Percentiles rank a stretch among this genome's conserved stretches.
Evolutionary conservation across 768 basidiomycete genomes (phyloP).

Genomic region (Pisolithus marmoratus): DNA sequence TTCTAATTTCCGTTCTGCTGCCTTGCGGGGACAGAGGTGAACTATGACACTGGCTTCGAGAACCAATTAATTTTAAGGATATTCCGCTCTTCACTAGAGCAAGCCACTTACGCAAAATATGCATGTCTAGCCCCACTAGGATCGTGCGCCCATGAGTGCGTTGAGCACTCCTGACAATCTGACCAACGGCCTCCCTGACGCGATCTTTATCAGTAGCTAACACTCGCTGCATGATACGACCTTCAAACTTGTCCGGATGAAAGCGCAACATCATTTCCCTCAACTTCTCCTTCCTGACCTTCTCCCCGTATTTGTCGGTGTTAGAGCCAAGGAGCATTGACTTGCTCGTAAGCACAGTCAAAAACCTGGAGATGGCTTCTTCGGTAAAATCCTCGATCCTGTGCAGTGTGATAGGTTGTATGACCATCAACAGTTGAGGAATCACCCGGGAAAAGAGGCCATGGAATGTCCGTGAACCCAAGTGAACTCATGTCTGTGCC

Average conservation of each 20-base stretch:
- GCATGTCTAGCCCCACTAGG: not conserved
- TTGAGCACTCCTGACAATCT: constrained; percentile 60
- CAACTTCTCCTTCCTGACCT: constrained; percentile 52
- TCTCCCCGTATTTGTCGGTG: constrained; percentile 31
- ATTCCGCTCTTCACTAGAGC: too few relatives aligned
- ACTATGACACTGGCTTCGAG: too few relatives aligned
- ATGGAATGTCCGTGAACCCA: constrained; percentile 60
- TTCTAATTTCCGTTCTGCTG: too few relatives aligned
- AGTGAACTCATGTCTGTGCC: constrained; percentile 27
- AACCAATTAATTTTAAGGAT: too few relatives aligned
- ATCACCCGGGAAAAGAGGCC: constrained; percentile 49
- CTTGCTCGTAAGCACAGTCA: constrained; percentile 33
- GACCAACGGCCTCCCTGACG: constrained; percentile 57
- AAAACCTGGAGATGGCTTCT: constrained; percentile 52
- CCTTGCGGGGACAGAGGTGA: too few relatives aligned
- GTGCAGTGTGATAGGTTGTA: constrained; percentile 11
- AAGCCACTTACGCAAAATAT: not conserved
- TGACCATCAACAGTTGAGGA: constrained; percentile 14
- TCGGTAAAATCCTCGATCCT: constrained; percentile 47
- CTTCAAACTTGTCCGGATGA: constrained; percentile 81
- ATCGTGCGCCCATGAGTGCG: constrained; percentile 39
- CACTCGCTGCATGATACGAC: constrained; percentile 56
- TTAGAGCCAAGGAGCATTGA: not conserved
- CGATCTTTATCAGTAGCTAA: constrained; percentile 38
- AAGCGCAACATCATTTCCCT: constrained; percentile 67